Evolutionary conservation across 805 yeast species (phyloP).

Genomic region (Saturnispora besseyi): DNA sequence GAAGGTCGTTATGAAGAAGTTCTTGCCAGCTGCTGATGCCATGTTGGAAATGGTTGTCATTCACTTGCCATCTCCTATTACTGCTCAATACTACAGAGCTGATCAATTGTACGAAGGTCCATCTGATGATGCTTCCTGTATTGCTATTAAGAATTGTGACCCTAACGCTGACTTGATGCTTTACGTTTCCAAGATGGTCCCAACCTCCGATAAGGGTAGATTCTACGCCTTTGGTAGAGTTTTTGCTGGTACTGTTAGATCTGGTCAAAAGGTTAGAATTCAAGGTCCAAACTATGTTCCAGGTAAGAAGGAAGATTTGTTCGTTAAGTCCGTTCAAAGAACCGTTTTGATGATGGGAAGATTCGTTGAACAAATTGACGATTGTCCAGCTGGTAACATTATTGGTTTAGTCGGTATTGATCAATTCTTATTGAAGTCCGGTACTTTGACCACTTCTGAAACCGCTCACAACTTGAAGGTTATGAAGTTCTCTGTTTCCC

Average conservation of each 20-base stretch:
- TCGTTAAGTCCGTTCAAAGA: slow-evolving; percentile 97
- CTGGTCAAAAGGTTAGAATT: slow-evolving; percentile 98
- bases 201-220: slow-evolving; percentile 99
- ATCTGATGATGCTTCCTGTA: slow-evolving; percentile 79
- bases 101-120: slow-evolving; percentile 99
- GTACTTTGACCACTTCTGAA: slow-evolving; percentile 96
- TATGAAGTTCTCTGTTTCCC: slow-evolving; percentile 99
- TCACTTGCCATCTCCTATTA: slow-evolving; percentile 98
- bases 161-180: slow-evolving; percentile 97
- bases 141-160: slow-evolving; percentile 96
- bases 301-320: slow-evolving; percentile 96
- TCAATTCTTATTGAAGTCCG: slow-evolving; percentile 98
- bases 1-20: slow-evolving; percentile 98
- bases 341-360: slow-evolving; percentile 99
- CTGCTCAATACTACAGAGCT: slow-evolving; percentile 99
- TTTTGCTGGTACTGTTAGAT: slow-evolving; percentile 97
- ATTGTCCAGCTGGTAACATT: slow-evolving; percentile 99
- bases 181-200: slow-evolving; percentile 99
- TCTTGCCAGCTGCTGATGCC: slow-evolving; percentile 99
- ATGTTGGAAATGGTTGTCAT: slow-evolving; percentile 96
- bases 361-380: slow-evolving; percentile 94
- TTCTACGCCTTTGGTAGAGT: slow-evolving; percentile 99
- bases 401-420: slow-evolving; percentile 99
- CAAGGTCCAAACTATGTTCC: slow-evolving; percentile 99
- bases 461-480: slow-evolving; percentile 99